Conservation (phyloP, 345 rosid genomes). For the Litchi chinensis region DNA sequence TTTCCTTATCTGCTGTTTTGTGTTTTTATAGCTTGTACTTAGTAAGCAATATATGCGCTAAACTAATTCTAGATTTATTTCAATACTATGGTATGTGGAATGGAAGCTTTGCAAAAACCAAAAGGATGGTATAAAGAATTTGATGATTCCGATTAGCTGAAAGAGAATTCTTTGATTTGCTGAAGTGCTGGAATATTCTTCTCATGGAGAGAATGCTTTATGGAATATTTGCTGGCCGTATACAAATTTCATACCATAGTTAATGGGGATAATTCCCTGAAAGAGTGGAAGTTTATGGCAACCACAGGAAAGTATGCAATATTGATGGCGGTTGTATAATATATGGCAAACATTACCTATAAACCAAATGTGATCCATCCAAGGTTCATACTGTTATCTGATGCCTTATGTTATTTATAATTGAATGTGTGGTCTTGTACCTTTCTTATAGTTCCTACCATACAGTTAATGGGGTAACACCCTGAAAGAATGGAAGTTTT, state of each 20-base stretch:
- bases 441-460: neutral
- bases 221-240: neutral
- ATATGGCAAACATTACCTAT: neutral
- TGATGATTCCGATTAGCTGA: neutral
- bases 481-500: neutral
- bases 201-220: neutral
- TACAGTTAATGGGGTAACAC: neutral
- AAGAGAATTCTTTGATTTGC: neutral
- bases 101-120: neutral
- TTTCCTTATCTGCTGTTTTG: constrained; percentile 1
- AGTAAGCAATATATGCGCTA: neutral
- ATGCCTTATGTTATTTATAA: neutral
- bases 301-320: neutral
- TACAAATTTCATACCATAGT: neutral
- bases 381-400: neutral
- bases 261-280: neutral
- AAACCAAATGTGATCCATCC: neutral
- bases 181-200: neutral
- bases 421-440: neutral
- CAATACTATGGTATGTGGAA: neutral
- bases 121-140: neutral
- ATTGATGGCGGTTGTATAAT: neutral
- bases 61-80: neutral
- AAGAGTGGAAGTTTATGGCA: neutral
- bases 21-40: neutral